Percentiles rank a stretch among this genome's conserved stretches.
Conservation (phyloP, 139 green algal genomes). For the Edaphochlamys debaryana region DNA sequence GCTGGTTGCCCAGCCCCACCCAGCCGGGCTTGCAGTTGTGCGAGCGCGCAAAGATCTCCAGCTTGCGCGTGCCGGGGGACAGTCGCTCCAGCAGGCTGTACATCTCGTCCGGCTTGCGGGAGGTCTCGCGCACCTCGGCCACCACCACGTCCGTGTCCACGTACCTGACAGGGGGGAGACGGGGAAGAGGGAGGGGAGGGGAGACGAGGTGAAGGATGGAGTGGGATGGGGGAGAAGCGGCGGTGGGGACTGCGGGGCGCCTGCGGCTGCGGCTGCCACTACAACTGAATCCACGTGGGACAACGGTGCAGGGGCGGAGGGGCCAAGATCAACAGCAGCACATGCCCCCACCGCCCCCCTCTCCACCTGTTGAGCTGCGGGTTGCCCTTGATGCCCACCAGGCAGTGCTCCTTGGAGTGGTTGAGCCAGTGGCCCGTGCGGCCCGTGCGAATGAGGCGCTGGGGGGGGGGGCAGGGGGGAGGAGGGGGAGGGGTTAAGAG, state of each 20-base stretch:
- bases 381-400: constrained; percentile 88
- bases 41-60: constrained; percentile 63
- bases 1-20: constrained; percentile 87
- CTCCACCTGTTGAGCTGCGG: constrained; percentile 68
- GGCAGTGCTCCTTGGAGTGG: constrained; percentile 92
- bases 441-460: constrained; percentile 79
- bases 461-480: too few relatives aligned
- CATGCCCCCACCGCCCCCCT: too few relatives aligned
- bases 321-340: too few relatives aligned
- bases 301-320: too few relatives aligned
- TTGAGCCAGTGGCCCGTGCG: constrained; percentile 88
- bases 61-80: constrained; percentile 77
- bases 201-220: neutral
- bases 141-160: constrained; percentile 86
- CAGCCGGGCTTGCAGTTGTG: constrained; percentile 86
- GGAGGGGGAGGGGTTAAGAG: too few relatives aligned
- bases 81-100: constrained; percentile 86
- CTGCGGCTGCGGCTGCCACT: too few relatives aligned
- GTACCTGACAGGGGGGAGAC: constrained; percentile 26
- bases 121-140: constrained; percentile 84
- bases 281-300: neutral
- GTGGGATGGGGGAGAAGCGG: neutral
- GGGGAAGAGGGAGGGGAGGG: neutral
- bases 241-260: too few relatives aligned
- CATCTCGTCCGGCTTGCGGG: constrained; percentile 90